These are phyloP conservation scores for Gossypium sturtianum DNA, from an alignment of 345 rosid genomes.

Conservation along the genomic window DNA sequence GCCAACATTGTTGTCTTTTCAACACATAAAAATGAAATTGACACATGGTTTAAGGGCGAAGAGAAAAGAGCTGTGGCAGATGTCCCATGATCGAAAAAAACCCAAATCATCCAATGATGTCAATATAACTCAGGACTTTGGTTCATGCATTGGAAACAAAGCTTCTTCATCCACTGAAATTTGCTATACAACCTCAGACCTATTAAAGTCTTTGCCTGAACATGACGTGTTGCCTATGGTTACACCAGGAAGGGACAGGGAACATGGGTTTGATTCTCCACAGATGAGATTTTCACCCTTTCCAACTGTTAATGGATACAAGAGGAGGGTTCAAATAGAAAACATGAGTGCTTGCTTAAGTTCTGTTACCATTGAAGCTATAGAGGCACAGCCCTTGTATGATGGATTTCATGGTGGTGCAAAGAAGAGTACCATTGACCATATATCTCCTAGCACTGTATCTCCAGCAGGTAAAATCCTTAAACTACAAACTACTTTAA, in stretches of 20 bases:
- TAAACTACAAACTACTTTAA: not conserved
- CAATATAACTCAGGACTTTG: constrained; percentile 13
- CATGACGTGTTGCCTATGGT: constrained; percentile 31
- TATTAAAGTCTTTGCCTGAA: constrained; percentile 34
- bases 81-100: constrained; percentile 11
- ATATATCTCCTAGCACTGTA: constrained; percentile 4
- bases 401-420: constrained; percentile 19
- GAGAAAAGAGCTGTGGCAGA: constrained; percentile 25
- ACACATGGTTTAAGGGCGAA: constrained; percentile 39
- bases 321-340: constrained; percentile 26
- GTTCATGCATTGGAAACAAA: constrained; percentile 3
- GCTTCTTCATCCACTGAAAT: constrained; percentile 24
- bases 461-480: constrained; percentile 31
- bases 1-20: constrained; percentile 40
- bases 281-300: constrained; percentile 31
- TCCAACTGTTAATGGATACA: constrained; percentile 28
- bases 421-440: not conserved
- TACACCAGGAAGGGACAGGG: constrained; percentile 21
- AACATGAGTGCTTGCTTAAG: constrained; percentile 19
- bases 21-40: constrained; percentile 54
- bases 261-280: constrained; percentile 15
- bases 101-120: constrained; percentile 12
- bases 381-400: constrained; percentile 16
- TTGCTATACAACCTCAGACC: constrained; percentile 23
- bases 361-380: constrained; percentile 10